Conservation (phyloP, 2,329 filamentous ascomycete genomes). For the Arthrobotrys conoides region DNA sequence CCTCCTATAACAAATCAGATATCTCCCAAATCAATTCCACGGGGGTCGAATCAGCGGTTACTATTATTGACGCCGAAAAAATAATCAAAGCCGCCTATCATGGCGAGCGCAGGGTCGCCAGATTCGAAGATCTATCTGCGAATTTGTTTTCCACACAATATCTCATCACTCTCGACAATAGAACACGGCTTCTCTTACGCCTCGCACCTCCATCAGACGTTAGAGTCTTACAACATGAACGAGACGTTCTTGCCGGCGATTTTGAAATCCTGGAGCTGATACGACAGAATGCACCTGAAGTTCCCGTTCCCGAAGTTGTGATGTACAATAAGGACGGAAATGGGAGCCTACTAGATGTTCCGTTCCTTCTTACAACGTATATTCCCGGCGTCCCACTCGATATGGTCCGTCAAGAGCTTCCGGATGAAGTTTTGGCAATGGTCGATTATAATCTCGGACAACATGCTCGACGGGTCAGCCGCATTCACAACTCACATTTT, state of each 20-base stretch:
- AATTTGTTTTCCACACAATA: constrained; percentile 47
- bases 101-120: constrained; percentile 28
- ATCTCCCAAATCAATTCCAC: constrained; percentile 32
- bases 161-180: constrained; percentile 57
- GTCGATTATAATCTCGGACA: constrained; percentile 64
- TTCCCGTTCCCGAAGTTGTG: constrained; percentile 60
- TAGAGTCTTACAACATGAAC: constrained; percentile 63
- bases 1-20: constrained; percentile 38
- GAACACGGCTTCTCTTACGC: constrained; percentile 35
- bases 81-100: constrained; percentile 56
- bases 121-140: constrained; percentile 36
- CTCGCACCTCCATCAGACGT: constrained; percentile 57
- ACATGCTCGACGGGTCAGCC: constrained; percentile 63
- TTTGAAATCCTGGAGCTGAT: constrained; percentile 61
- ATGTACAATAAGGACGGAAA: constrained; percentile 60
- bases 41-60: constrained; percentile 27
- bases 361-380: constrained; percentile 62
- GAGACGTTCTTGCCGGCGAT: constrained; percentile 61
- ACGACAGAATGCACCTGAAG: constrained; percentile 34
- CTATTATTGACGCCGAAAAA: constrained; percentile 34
- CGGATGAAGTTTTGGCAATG: constrained; percentile 51
- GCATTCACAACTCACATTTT: constrained; percentile 50
- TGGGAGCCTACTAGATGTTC: constrained; percentile 60
- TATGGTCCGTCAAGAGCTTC: constrained; percentile 50
- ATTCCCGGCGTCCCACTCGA: constrained; percentile 62